Percentiles rank a stretch among this genome's conserved stretches.
Conservation (phyloP, 2,329 filamentous ascomycete species). For the Cercospora beticola region DNA sequence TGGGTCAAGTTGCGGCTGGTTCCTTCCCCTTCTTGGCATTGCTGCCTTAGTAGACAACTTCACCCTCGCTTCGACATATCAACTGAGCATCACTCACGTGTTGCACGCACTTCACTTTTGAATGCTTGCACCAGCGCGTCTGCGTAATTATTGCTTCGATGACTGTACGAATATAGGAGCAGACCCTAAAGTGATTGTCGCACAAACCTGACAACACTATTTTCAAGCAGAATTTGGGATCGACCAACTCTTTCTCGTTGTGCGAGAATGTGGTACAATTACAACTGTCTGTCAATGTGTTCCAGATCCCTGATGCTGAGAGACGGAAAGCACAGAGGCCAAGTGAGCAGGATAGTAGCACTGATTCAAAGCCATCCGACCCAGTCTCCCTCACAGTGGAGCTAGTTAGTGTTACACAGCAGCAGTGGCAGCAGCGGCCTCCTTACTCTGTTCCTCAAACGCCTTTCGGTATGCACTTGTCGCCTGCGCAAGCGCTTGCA, state of each 20-base stretch:
- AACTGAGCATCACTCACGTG: not conserved
- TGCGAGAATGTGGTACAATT: not conserved
- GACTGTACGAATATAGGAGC: not conserved
- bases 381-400: not conserved
- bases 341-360: not conserved
- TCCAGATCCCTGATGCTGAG: not conserved
- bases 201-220: not conserved
- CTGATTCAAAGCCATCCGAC: not conserved
- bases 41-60: not conserved
- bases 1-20: not conserved
- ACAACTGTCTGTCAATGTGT: not conserved
- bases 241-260: not conserved
- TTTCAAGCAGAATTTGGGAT: not conserved
- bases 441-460: slow-evolving; percentile 57
- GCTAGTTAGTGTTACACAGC: not conserved
- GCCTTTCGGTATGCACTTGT: slow-evolving; percentile 68
- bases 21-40: not conserved
- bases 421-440: slow-evolving; percentile 24
- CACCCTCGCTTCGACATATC: not conserved
- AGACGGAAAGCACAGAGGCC: not conserved
- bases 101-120: not conserved
- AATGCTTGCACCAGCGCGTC: no score
- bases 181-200: not conserved
- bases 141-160: not conserved
- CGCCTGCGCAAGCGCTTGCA: slow-evolving; percentile 70